phyloP scores from a whole-genome alignment of 2,329 filamentous ascomycete species.

The Penicillium italicum region DNA sequence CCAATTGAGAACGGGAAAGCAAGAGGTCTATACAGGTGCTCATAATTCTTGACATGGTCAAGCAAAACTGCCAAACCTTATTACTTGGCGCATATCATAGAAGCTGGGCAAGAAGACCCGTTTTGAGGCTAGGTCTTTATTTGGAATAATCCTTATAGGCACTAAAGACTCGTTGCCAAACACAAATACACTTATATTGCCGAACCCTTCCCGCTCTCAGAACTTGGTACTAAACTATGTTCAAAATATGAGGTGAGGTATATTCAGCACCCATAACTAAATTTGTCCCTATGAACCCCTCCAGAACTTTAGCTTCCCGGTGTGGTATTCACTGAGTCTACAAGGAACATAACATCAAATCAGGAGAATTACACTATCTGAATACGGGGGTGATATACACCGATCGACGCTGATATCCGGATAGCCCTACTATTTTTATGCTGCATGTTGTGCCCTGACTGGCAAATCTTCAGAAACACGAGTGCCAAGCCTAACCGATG shows the following conservation, averaged over 20 bases:
- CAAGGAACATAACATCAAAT: not conserved
- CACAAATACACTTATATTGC: not conserved
- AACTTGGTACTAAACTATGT: not conserved
- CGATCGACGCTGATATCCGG: not conserved
- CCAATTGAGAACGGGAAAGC: not conserved
- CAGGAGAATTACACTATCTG: not conserved
- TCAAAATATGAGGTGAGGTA: not conserved
- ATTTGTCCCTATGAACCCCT: not conserved
- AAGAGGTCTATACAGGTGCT: not conserved
- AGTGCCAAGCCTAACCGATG: constrained; percentile 5
- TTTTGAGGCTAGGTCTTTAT: not conserved
- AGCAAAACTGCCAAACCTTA: not conserved
- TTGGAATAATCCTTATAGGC: not conserved
- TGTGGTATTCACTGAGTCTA: not conserved
- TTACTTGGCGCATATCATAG: too few species aligned
- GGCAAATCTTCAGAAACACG: constrained; percentile 1
- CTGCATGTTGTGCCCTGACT: not conserved
- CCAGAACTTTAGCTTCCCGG: not conserved
- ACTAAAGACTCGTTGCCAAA: not conserved
- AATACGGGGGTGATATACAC: constrained; percentile 6
- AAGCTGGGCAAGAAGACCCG: not conserved
- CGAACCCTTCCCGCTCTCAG: not conserved
- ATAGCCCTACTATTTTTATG: constrained; percentile 6
- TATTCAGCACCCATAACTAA: not conserved
- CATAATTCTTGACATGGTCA: not conserved